Conservation (phyloP, 371 early-diverging fungal species). For the Gilbertella persicaria region DNA sequence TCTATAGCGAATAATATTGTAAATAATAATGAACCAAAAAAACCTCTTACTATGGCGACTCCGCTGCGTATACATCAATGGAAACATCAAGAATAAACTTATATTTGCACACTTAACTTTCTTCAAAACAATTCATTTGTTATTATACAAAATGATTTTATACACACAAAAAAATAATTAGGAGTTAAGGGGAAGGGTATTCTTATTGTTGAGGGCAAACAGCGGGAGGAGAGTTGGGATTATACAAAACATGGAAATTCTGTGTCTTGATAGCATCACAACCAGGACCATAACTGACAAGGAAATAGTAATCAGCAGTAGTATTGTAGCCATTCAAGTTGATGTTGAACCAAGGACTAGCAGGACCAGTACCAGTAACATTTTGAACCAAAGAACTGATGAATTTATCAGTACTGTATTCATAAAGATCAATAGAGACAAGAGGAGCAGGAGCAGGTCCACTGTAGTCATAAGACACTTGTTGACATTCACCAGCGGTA, state of each 20-base stretch:
- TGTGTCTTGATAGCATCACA: conserved; percentile 24
- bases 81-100: conserved; percentile 10
- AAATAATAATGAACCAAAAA: neutral
- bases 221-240: conserved; percentile 35
- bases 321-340: conserved; percentile 12
- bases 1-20: conserved; percentile 1
- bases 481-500: conserved; percentile 37
- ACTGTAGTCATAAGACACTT: conserved; percentile 33
- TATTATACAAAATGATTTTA: no score
- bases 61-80: conserved; percentile 20
- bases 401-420: conserved; percentile 19
- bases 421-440: conserved; percentile 24
- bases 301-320: conserved; percentile 31
- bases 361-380: conserved; percentile 9
- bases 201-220: conserved; percentile 3
- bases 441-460: conserved; percentile 10
- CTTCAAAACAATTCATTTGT: neutral
- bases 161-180: no score
- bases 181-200: neutral
- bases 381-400: conserved; percentile 16
- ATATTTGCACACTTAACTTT: neutral
- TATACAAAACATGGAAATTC: conserved; percentile 27
- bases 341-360: conserved; percentile 23
- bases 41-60: neutral
- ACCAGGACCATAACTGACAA: conserved; percentile 19